Evolutionary conservation across 192 early-diverging fungal genomes (phyloP), one percentile per base, ranked within the genome.

Genomic region (Tieghemiomyces parasiticus): DNA sequence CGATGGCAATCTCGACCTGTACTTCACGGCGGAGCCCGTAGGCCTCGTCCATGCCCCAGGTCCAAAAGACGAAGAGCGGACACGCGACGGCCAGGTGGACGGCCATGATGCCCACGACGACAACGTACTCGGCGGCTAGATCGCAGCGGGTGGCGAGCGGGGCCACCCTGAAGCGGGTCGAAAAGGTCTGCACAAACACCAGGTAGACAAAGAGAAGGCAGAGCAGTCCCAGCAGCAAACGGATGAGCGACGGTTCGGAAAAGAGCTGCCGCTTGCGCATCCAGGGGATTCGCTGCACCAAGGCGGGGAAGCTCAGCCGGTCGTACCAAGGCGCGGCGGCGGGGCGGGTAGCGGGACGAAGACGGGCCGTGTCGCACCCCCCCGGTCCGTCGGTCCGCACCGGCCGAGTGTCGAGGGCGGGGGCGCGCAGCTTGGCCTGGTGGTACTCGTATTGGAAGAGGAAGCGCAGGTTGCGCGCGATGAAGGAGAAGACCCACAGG

Each of bases 361-460:
- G 24, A 28, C 1, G 55, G 38, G 16, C 6, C 8, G 38, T 10
- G 35, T 58, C 55, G 14, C 34, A 20, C 26, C 55, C 55, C 0
- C n/a, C 55, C 22, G 55, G 55, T 24, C 16, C 32, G 19, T 26
- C 22, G n/a, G 3, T 1, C 22, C 10, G 14, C 24, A 22, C 35
- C 32, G 35, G 22, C 55, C 35, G 55, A n/a, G 19, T 35, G 35
- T 35, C 55, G 22, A 58, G 35, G 24, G 33, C 35, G 2, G 55
- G 55, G 16, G 55, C 55, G n/a, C 32, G 16, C 19, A 58, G 35
- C 26, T 58, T 58, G 22, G 55, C 55, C 24, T 58, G 55, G 34
- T 58, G 55, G 55, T 58, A 58, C n/a, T 58, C 55, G 55, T 58
- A 58, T 38, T 58, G 55, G 55, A 58, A 58, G 22, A 58, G 32